A percentile compares a stretch with the other conserved stretches of the same genome.
phyloP scores from a whole-genome alignment of 1,139 yeast genomes.

The Hanseniaspora uvarum region DNA sequence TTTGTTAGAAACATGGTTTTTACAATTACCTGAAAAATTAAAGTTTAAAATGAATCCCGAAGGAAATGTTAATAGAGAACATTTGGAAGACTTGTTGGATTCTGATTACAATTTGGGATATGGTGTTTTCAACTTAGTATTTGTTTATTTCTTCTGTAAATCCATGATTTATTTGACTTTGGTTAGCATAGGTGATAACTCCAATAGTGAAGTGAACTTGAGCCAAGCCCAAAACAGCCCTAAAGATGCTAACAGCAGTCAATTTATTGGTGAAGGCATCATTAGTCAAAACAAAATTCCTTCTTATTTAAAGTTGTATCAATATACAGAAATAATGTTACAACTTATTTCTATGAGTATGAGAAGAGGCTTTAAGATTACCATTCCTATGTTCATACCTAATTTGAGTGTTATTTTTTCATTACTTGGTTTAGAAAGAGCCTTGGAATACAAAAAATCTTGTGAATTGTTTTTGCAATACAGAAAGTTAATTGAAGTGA shows the following conservation, averaged over 20 bases:
- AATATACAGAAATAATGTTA: conserved; percentile 58
- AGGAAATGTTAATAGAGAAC: conserved; percentile 36
- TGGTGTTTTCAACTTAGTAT: conserved; percentile 49
- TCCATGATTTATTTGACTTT: conserved; percentile 72
- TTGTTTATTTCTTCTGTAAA: conserved; percentile 70
- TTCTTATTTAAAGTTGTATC: conserved; percentile 61
- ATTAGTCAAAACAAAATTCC: conserved; percentile 20
- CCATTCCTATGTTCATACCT: conserved; percentile 58
- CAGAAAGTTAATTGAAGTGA: conserved; percentile 37
- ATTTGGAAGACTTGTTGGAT: conserved; percentile 34
- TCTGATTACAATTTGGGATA: conserved; percentile 30
- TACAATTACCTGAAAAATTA: conserved; percentile 53
- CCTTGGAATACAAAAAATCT: conserved; percentile 72
- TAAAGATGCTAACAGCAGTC: conserved; percentile 8
- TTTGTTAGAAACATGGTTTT: conserved; percentile 56
- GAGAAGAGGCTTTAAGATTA: conserved; percentile 40
- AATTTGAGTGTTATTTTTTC: conserved; percentile 60
- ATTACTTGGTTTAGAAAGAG: conserved; percentile 64
- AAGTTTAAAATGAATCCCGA: conserved; percentile 59
- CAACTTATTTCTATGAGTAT: conserved; percentile 44
- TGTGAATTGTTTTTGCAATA: conserved; percentile 63
- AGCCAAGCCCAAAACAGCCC: conserved; percentile 1
- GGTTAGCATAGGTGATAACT: conserved; percentile 36
- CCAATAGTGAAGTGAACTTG: background rate
- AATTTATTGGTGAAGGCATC: conserved; percentile 18